Evolutionary conservation across 208 protist species (phyloP).

Genomic region (Leishmania martiniquensis): DNA sequence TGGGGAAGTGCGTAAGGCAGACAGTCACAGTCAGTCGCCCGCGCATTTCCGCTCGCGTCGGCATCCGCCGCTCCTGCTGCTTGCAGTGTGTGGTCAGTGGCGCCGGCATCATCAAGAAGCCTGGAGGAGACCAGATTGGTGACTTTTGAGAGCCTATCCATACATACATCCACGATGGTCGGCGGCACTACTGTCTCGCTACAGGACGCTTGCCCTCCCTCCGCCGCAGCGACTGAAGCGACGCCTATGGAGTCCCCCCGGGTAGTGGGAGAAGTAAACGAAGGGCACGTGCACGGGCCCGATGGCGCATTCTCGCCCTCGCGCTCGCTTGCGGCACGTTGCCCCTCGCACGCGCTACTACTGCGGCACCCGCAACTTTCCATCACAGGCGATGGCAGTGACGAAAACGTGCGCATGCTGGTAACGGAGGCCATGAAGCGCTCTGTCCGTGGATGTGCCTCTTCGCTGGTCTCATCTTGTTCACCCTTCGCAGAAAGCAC

Average conservation of each 20-base stretch:
- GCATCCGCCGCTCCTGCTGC: not conserved
- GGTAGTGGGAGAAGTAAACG: not conserved
- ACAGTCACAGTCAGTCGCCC: not conserved
- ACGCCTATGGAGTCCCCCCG: not conserved
- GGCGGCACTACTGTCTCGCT: constrained; percentile 3
- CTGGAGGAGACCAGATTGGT: not conserved
- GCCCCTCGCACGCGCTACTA: not conserved
- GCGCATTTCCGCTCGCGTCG: not conserved
- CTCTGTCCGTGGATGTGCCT: not conserved
- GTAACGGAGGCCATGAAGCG: constrained; percentile 4
- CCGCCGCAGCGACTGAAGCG: not conserved
- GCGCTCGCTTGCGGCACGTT: not conserved
- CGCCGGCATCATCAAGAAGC: not conserved
- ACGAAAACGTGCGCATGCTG: constrained; percentile 2
- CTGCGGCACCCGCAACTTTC: not conserved
- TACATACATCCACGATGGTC: not conserved
- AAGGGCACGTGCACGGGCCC: not conserved
- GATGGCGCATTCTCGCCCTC: constrained; percentile 5
- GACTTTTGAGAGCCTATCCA: not conserved
- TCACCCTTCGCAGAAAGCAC: not conserved
- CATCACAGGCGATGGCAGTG: not conserved
- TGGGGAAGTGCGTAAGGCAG: not conserved
- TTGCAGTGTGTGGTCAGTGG: not conserved
- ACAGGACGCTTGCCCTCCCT: not conserved
- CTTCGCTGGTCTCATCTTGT: not conserved